A percentile compares a stretch with the other conserved stretches of the same genome.
These are phyloP conservation scores for Aspergillus ustus DNA, from an alignment of 2,329 filamentous ascomycete species.

Conservation along the genomic window DNA sequence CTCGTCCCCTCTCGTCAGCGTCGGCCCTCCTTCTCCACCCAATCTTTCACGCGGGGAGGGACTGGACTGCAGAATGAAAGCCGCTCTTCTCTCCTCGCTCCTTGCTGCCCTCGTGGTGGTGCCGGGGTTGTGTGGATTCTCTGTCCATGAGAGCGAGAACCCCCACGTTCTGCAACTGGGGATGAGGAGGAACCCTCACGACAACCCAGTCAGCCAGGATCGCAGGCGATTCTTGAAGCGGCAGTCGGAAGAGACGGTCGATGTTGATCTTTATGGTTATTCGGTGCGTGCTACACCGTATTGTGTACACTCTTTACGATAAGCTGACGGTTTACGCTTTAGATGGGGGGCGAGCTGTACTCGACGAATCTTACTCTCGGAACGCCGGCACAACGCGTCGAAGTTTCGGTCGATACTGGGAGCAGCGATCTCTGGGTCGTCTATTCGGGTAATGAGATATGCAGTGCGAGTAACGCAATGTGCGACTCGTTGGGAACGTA, in stretches of 20 bases:
- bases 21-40: background rate
- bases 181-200: slow-evolving; percentile 14
- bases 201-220: slow-evolving; percentile 13
- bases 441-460: slow-evolving; percentile 65
- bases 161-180: slow-evolving; percentile 18
- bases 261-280: slow-evolving; percentile 9
- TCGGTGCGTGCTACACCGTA: slow-evolving; percentile 5
- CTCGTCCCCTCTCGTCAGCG: background rate
- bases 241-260: slow-evolving; percentile 6
- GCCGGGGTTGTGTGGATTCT: slow-evolving; percentile 5
- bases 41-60: background rate
- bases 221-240: slow-evolving; percentile 10
- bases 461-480: slow-evolving; percentile 42
- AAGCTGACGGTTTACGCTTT: background rate
- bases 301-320: background rate
- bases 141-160: slow-evolving; percentile 18
- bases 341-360: slow-evolving; percentile 17
- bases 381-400: slow-evolving; percentile 57
- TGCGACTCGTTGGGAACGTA: slow-evolving; percentile 72
- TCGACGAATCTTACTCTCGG: slow-evolving; percentile 55
- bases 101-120: slow-evolving; percentile 8
- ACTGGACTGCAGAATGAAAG: slow-evolving; percentile 11
- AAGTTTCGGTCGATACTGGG: slow-evolving; percentile 62
- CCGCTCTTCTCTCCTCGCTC: slow-evolving; percentile 4
- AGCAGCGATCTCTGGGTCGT: slow-evolving; percentile 67